Evolutionary conservation across 2,329 filamentous ascomycete species (phyloP).

Genomic region (Fusarium sp.): DNA sequence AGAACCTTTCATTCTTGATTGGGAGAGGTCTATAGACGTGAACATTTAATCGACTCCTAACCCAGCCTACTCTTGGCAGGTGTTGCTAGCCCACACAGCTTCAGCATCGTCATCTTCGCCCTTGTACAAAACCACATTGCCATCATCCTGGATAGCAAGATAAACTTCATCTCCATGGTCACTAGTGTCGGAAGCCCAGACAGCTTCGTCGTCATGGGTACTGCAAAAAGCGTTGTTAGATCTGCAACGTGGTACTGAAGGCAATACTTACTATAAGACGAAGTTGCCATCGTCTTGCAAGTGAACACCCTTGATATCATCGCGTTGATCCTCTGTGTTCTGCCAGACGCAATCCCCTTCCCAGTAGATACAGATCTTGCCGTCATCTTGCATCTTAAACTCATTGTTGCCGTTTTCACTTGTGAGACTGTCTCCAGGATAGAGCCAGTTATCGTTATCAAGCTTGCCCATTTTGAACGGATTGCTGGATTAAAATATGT

Average conservation of each 20-base stretch:
- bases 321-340: conserved; percentile 48
- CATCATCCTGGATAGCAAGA: conserved; percentile 51
- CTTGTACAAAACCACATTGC: conserved; percentile 53
- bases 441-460: conserved; percentile 53
- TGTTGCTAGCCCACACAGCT: conserved; percentile 51
- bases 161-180: conserved; percentile 40
- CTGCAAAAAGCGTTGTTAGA: conserved; percentile 7
- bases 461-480: conserved; percentile 35
- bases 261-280: conserved; percentile 50
- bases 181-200: conserved; percentile 51
- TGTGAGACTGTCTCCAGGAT: conserved; percentile 48
- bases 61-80: conserved; percentile 8
- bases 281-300: conserved; percentile 53
- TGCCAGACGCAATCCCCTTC: conserved; percentile 50
- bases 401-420: conserved; percentile 51
- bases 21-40: background rate
- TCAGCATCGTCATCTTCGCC: conserved; percentile 40
- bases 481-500: conserved; percentile 22
- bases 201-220: conserved; percentile 32
- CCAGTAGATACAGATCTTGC: conserved; percentile 52
- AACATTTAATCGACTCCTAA: background rate
- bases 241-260: accelerated
- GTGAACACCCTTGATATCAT: conserved; percentile 49
- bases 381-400: conserved; percentile 52
- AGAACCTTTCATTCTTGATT: no score